Conservation (phyloP, 345 rosid genomes). For the Zanthoxylum bungeanum region DNA sequence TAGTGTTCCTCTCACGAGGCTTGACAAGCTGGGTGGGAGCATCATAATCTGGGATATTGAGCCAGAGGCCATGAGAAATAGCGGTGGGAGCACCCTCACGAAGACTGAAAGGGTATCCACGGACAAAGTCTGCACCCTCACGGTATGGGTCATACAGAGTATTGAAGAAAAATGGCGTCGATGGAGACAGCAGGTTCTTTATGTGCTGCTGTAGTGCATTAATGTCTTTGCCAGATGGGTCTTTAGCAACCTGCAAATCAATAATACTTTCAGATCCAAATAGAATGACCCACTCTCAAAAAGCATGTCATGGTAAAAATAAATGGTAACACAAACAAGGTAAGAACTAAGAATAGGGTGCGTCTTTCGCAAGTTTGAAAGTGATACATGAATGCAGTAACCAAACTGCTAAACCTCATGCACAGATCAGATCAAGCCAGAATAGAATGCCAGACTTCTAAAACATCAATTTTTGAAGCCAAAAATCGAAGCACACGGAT, state of each 20-base stretch:
- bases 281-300: not conserved
- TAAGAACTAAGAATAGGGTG: not conserved
- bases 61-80: slow-evolving; percentile 92
- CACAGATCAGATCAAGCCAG: not conserved
- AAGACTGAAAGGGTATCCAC: slow-evolving; percentile 93
- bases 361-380: not conserved
- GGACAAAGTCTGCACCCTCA: slow-evolving; percentile 83
- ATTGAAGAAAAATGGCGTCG: slow-evolving; percentile 87
- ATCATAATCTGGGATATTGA: slow-evolving; percentile 92
- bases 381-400: not conserved
- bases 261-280: not conserved
- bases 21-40: slow-evolving; percentile 95
- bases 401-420: not conserved
- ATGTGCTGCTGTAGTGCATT: slow-evolving; percentile 93
- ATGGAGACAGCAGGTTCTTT: slow-evolving; percentile 69
- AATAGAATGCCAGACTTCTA: not conserved
- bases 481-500: not conserved
- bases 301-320: not conserved
- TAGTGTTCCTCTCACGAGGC: slow-evolving; percentile 83
- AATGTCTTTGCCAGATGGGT: slow-evolving; percentile 79
- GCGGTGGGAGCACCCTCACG: slow-evolving; percentile 89
- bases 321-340: not conserved
- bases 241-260: slow-evolving; percentile 67
- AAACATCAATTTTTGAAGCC: not conserved
- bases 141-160: slow-evolving; percentile 86